These are phyloP conservation scores for Liriodendron chinense DNA, from an alignment of 164 flowering plant species.

Conservation along the genomic window DNA sequence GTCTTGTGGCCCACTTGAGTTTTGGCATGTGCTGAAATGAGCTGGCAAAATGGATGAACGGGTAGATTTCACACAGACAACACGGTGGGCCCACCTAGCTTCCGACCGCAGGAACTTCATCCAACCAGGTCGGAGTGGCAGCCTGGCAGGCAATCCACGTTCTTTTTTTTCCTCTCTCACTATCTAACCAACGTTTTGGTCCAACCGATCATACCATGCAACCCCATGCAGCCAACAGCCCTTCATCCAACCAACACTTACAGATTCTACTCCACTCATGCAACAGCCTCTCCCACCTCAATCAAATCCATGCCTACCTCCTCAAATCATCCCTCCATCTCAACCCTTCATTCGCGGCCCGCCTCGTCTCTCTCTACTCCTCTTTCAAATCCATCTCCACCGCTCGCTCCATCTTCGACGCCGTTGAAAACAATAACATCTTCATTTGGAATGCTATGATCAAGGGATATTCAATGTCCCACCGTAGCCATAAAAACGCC, in stretches of 20 bases:
- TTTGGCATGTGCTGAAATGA: too few relatives aligned
- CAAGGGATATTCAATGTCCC: not conserved
- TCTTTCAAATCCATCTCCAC: not conserved
- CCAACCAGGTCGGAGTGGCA: too few relatives aligned
- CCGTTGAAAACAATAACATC: not conserved
- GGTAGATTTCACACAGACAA: too few relatives aligned
- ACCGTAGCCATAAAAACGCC: not conserved
- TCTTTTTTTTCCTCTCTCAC: too few relatives aligned
- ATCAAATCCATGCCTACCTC: constrained; percentile 3
- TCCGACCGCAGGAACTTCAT: too few relatives aligned
- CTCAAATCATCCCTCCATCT: not conserved
- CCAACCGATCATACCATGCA: not conserved
- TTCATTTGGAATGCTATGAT: constrained; percentile 7
- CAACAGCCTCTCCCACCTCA: not conserved
- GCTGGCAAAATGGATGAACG: too few relatives aligned
- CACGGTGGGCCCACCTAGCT: too few relatives aligned
- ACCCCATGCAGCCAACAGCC: not conserved
- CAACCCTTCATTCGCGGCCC: not conserved
- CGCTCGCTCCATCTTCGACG: constrained; percentile 1
- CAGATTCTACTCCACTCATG: constrained; percentile 19
- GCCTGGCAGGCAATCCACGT: too few relatives aligned
- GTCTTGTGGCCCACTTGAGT: too few relatives aligned
- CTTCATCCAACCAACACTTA: not conserved
- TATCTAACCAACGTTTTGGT: too few relatives aligned
- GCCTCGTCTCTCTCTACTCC: not conserved